Percentiles rank a stretch among this genome's conserved stretches.
phyloP scores from a whole-genome alignment of 345 rosid species.

The Citrus unshiu region DNA sequence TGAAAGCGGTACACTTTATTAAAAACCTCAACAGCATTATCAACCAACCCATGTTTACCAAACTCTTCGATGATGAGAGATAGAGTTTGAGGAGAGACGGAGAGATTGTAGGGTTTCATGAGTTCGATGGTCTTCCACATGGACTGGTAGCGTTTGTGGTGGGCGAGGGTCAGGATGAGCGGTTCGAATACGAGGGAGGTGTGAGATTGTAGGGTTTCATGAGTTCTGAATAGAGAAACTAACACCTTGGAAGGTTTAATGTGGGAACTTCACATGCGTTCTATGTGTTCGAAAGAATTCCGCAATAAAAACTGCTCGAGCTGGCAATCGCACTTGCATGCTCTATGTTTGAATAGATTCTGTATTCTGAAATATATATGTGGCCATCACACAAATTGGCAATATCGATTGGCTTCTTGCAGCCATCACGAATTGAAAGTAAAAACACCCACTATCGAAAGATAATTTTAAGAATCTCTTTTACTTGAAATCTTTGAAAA shows the following conservation, averaged over 20 bases:
- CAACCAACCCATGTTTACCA: constrained; percentile 66
- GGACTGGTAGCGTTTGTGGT: constrained; percentile 56
- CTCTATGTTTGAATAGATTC: too few species aligned
- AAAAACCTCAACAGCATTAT: constrained; percentile 84
- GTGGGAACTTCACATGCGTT: not conserved
- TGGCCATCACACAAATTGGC: too few species aligned
- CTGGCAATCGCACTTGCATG: too few species aligned
- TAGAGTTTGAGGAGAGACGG: constrained; percentile 56
- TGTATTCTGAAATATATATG: too few species aligned
- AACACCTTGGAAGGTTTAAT: not conserved
- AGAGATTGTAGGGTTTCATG: constrained; percentile 48
- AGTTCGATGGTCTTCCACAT: constrained; percentile 82
- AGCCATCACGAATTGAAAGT: too few species aligned
- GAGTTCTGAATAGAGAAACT: not conserved
- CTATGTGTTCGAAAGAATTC: not conserved
- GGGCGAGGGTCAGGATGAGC: constrained; percentile 60
- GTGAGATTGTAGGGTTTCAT: too few species aligned
- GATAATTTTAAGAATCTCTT: too few species aligned
- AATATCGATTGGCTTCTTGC: too few species aligned
- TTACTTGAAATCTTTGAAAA: too few species aligned
- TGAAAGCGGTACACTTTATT: constrained; percentile 48
- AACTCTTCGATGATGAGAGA: constrained; percentile 71
- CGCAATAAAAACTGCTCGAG: not conserved
- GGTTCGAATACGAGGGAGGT: constrained; percentile 68
- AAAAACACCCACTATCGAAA: too few species aligned